Percentiles rank a stretch among this genome's conserved stretches.
Conservation (phyloP, 1,284 basidiomycete genomes). For the Xerocomus minutiporus region DNA sequence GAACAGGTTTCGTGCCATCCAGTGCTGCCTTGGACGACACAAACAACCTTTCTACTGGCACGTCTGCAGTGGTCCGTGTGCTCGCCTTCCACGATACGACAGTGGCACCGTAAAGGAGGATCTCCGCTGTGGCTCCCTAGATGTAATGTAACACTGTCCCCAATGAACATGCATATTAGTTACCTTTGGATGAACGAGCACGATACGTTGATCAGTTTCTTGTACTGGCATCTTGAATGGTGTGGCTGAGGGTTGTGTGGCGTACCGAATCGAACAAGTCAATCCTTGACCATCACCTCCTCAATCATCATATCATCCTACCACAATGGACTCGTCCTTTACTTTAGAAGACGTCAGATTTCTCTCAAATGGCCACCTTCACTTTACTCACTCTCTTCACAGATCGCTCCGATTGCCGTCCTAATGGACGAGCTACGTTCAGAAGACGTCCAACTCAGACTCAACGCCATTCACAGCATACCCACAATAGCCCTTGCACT, state of each 20-base stretch:
- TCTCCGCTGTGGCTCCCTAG: conserved; percentile 68
- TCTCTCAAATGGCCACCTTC: conserved; percentile 9
- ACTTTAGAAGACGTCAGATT: conserved; percentile 52
- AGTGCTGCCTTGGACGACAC: conserved; percentile 70
- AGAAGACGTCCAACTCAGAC: conserved; percentile 90
- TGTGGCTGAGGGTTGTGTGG: conserved; percentile 23
- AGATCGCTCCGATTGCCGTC: conserved; percentile 84
- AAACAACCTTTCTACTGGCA: conserved; percentile 63
- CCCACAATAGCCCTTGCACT: conserved; percentile 98
- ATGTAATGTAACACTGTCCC: neutral
- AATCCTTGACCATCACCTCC: neutral
- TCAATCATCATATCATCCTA: neutral
- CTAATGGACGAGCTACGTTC: conserved; percentile 94
- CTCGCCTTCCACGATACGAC: conserved; percentile 72
- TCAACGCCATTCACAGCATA: conserved; percentile 97
- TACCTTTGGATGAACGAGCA: conserved; percentile 55
- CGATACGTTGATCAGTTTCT: conserved; percentile 36
- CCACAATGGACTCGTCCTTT: conserved; percentile 61
- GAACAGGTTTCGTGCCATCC: conserved; percentile 70
- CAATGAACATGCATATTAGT: neutral
- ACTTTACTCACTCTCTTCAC: conserved; percentile 17
- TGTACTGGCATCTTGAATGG: conserved; percentile 48
- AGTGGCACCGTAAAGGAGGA: conserved; percentile 79
- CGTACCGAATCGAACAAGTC: conserved; percentile 4
- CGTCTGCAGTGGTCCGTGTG: conserved; percentile 34